These are phyloP conservation scores for Nigrospora osmanthi DNA, from an alignment of 2,329 filamentous ascomycete species.

Conservation along the genomic window DNA sequence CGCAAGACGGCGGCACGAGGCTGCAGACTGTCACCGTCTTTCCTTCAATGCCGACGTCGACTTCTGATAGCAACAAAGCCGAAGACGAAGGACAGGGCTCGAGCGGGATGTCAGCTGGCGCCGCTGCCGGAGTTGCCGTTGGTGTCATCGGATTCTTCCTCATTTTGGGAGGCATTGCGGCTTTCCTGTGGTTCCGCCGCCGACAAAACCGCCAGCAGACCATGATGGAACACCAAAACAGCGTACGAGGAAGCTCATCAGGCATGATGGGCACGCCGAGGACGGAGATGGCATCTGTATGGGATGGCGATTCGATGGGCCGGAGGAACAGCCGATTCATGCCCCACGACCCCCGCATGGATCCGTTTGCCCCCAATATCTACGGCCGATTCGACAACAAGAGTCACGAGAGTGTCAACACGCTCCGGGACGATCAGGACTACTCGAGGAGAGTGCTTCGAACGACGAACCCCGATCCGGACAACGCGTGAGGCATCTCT, in stretches of 20 bases:
- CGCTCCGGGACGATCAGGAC: conserved; percentile 56
- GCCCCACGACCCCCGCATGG: conserved; percentile 56
- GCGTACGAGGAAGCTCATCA: conserved; percentile 41
- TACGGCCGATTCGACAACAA: conserved; percentile 46
- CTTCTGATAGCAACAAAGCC: conserved; percentile 6
- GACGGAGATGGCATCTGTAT: conserved; percentile 32
- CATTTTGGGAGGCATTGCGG: conserved; percentile 16
- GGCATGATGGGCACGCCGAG: conserved; percentile 37
- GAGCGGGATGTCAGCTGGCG: conserved; percentile 13
- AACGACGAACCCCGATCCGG: conserved; percentile 54
- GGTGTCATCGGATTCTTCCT: conserved; percentile 18
- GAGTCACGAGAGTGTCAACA: conserved; percentile 56
- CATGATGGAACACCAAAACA: conserved; percentile 35
- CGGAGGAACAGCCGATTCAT: conserved; percentile 46
- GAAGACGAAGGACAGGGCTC: conserved; percentile 5
- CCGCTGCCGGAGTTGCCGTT: conserved; percentile 19
- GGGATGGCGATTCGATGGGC: conserved; percentile 31
- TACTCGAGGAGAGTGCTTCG: conserved; percentile 57
- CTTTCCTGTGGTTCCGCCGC: conserved; percentile 37
- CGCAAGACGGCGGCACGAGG: conserved; percentile 40
- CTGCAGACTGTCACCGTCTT: conserved; percentile 41
- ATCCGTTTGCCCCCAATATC: conserved; percentile 50
- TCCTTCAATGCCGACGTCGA: conserved; percentile 28
- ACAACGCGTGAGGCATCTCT: conserved; percentile 15
- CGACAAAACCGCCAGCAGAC: conserved; percentile 34